A percentile compares a stretch with the other conserved stretches of the same genome.
These are phyloP conservation scores for Discostella pseudostelligera DNA, from an alignment of 108 stramenopile genomes.

Conservation along the genomic window DNA sequence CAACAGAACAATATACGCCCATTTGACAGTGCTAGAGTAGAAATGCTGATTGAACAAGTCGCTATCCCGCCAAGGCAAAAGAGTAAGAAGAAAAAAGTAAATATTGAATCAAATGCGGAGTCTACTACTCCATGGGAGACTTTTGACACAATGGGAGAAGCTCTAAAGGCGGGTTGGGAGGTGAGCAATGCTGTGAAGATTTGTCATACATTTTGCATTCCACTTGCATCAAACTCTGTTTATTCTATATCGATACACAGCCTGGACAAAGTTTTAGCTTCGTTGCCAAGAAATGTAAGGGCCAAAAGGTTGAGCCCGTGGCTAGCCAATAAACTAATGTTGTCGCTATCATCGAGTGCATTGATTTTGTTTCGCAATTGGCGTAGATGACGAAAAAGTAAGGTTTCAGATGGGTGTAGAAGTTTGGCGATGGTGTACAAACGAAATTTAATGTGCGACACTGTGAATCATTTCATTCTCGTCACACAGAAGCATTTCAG, in stretches of 20 bases:
- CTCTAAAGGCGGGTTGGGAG: constrained; percentile 78
- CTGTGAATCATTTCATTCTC: too few relatives aligned
- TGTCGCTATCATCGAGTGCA: too few relatives aligned
- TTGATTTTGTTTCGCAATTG: too few relatives aligned
- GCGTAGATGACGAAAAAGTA: too few relatives aligned
- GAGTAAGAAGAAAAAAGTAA: constrained; percentile 45
- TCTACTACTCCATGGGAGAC: constrained; percentile 49
- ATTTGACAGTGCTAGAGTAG: constrained; percentile 61
- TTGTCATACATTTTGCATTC: not conserved
- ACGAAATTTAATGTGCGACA: too few relatives aligned
- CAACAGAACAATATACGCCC: constrained; percentile 82
- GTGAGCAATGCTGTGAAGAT: constrained; percentile 35
- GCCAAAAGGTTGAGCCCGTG: constrained; percentile 56
- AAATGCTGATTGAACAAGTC: constrained; percentile 53
- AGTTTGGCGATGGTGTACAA: too few relatives aligned
- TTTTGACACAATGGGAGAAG: constrained; percentile 72
- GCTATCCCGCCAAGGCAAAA: constrained; percentile 60
- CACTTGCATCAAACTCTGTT: not conserved
- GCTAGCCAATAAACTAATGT: not conserved
- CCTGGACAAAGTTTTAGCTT: constrained; percentile 84
- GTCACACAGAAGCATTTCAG: too few relatives aligned
- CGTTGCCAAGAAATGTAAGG: constrained; percentile 68
- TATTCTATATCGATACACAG: constrained; percentile 10
- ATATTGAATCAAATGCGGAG: constrained; percentile 23
- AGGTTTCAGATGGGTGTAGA: too few relatives aligned